Evolutionary conservation across 177 flowering plant genomes (phyloP).

Genomic region (Telopea speciosissima): DNA sequence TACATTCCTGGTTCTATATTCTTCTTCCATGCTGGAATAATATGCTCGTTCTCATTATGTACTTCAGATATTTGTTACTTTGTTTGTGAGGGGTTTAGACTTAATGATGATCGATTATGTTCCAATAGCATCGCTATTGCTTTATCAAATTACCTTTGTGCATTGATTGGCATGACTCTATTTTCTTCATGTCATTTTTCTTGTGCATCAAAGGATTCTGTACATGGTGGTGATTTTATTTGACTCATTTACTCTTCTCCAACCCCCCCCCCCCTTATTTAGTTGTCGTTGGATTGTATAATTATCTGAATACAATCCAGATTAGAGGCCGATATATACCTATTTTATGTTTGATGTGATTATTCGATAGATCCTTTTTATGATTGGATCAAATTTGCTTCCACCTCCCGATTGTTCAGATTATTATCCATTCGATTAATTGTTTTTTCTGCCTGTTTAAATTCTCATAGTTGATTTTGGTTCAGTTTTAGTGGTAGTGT

Average conservation of each 20-base stretch:
- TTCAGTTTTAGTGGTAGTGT: background rate
- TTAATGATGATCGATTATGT: background rate
- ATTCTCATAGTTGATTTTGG: background rate
- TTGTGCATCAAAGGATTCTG: background rate
- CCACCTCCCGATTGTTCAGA: too few relatives aligned
- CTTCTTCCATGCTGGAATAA: background rate
- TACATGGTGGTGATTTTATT: background rate
- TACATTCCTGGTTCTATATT: background rate
- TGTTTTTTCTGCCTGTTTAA: background rate
- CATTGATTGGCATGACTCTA: background rate
- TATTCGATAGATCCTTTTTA: too few relatives aligned
- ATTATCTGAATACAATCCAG: too few relatives aligned
- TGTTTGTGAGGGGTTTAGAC: background rate
- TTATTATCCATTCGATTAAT: too few relatives aligned
- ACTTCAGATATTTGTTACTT: background rate
- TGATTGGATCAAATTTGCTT: too few relatives aligned
- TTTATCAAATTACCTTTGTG: background rate
- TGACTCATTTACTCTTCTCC: background rate
- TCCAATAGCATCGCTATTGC: background rate
- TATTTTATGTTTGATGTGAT: too few relatives aligned
- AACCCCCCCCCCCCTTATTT: too few relatives aligned
- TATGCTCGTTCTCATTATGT: background rate
- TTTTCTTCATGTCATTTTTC: background rate
- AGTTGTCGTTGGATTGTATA: too few relatives aligned
- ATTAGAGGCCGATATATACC: too few relatives aligned